Conservation (phyloP, 1,284 basidiomycete genomes). For the Agaricales sp. region DNA sequence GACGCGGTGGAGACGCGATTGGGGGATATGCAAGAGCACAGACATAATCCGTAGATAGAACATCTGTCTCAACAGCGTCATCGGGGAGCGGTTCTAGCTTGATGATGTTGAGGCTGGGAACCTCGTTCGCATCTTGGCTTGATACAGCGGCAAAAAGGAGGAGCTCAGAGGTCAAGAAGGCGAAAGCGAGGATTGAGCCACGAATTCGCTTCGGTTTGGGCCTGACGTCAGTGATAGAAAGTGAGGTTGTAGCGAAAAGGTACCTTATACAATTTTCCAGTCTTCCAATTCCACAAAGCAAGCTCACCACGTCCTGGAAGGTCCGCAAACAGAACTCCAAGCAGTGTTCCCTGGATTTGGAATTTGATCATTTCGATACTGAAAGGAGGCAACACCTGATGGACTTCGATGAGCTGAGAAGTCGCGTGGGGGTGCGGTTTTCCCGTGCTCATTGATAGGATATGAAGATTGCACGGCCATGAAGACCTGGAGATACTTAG, state of each 20-base stretch:
- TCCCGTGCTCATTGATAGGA: not conserved
- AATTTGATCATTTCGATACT: not conserved
- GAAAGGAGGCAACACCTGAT: not conserved
- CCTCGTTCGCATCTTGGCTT: not conserved
- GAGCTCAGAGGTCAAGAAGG: slow-evolving; percentile 8
- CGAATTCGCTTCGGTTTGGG: not conserved
- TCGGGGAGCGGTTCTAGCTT: not conserved
- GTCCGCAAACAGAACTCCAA: slow-evolving; percentile 6
- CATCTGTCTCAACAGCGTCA: not conserved
- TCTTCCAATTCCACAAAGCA: slow-evolving; percentile 11
- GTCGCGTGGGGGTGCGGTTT: not conserved
- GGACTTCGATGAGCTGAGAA: not conserved
- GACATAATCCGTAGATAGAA: slow-evolving; percentile 3
- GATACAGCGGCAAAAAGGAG: slow-evolving; percentile 4
- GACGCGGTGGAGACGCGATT: slow-evolving; percentile 1
- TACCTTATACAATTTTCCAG: slow-evolving; percentile 7
- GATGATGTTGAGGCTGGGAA: not conserved
- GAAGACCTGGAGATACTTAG: not conserved
- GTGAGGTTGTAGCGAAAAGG: not conserved
- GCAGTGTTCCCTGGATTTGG: slow-evolving; percentile 3
- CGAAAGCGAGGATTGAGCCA: slow-evolving; percentile 4
- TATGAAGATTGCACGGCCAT: not conserved
- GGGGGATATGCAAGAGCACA: slow-evolving; percentile 1
- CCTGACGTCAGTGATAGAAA: not conserved
- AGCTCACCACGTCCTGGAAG: slow-evolving; percentile 5